Evolutionary conservation across 805 yeast genomes (phyloP).

Genomic region (Hanseniaspora lindneri): DNA sequence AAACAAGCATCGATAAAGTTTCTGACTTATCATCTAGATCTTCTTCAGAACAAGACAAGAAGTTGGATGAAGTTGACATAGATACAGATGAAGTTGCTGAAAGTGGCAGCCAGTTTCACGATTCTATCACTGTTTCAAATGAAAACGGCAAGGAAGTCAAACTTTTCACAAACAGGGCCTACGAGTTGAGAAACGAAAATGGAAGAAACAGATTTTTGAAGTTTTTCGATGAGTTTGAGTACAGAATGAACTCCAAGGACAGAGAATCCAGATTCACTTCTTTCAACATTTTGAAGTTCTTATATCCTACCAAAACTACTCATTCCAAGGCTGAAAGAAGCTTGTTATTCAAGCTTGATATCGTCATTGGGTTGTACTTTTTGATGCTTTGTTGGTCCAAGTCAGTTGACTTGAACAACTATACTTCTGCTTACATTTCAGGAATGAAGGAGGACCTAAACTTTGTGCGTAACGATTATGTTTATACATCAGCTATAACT

Average conservation of each 20-base stretch:
- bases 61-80: neutral
- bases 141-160: constrained; percentile 8
- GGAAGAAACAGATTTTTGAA: constrained; percentile 34
- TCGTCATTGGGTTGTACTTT: constrained; percentile 44
- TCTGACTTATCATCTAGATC: neutral
- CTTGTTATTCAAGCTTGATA: constrained; percentile 43
- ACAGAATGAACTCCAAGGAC: constrained; percentile 31
- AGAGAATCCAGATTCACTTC: constrained; percentile 22
- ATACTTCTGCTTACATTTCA: constrained; percentile 55
- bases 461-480: constrained; percentile 53
- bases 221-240: constrained; percentile 43
- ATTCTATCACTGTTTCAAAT: constrained; percentile 3
- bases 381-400: constrained; percentile 58
- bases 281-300: constrained; percentile 26
- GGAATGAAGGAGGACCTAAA: constrained; percentile 49
- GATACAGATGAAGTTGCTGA: neutral
- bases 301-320: constrained; percentile 29
- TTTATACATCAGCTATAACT: constrained; percentile 47
- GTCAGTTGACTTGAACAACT: constrained; percentile 48
- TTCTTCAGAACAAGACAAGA: neutral
- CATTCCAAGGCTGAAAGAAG: constrained; percentile 36
- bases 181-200: constrained; percentile 33
- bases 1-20: neutral
- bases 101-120: constrained; percentile 1
- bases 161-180: constrained; percentile 27